Evolutionary conservation across 768 basidiomycete genomes (phyloP).

Genomic region (Terana coerulea): DNA sequence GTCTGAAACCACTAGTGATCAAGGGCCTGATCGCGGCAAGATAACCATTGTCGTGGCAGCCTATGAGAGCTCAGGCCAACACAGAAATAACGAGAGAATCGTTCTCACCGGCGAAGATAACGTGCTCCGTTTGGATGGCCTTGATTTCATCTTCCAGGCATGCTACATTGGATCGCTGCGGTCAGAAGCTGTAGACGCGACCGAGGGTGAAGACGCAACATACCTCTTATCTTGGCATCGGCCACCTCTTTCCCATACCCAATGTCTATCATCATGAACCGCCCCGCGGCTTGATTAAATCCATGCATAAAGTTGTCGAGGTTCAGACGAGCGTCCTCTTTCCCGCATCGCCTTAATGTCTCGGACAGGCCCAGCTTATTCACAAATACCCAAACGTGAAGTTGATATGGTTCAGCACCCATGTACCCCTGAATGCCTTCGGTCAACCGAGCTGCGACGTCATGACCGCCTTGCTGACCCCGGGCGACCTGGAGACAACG

Average conservation of each 20-base stretch:
- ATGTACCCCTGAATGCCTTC: slow-evolving; percentile 27
- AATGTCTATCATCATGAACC: slow-evolving; percentile 68
- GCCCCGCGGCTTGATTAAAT: slow-evolving; percentile 65
- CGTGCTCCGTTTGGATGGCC: slow-evolving; percentile 59
- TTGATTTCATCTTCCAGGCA: slow-evolving; percentile 38
- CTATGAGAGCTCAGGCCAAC: slow-evolving; percentile 28
- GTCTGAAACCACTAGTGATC: slow-evolving; percentile 58
- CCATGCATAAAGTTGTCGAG: slow-evolving; percentile 67
- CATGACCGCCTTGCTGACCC: slow-evolving; percentile 55
- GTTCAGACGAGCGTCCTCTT: slow-evolving; percentile 31
- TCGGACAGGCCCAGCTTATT: slow-evolving; percentile 60
- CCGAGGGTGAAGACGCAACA: slow-evolving; percentile 9
- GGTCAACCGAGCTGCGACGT: slow-evolving; percentile 47
- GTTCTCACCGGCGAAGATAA: slow-evolving; percentile 60
- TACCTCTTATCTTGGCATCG: slow-evolving; percentile 74
- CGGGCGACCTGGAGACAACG: slow-evolving; percentile 45
- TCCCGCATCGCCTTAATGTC: slow-evolving; percentile 36
- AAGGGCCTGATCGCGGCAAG: slow-evolving; percentile 56
- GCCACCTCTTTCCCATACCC: slow-evolving; percentile 71
- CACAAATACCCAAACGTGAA: slow-evolving; percentile 61
- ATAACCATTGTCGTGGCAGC: slow-evolving; percentile 75
- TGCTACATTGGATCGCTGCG: too few species aligned
- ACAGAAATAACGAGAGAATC: neutral
- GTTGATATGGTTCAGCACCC: slow-evolving; percentile 33
- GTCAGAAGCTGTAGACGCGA: too few species aligned